Percentiles rank a stretch among this genome's conserved stretches.
Evolutionary conservation across 2,329 filamentous ascomycete species (phyloP).

Genomic region (Epichloe glyceriae): DNA sequence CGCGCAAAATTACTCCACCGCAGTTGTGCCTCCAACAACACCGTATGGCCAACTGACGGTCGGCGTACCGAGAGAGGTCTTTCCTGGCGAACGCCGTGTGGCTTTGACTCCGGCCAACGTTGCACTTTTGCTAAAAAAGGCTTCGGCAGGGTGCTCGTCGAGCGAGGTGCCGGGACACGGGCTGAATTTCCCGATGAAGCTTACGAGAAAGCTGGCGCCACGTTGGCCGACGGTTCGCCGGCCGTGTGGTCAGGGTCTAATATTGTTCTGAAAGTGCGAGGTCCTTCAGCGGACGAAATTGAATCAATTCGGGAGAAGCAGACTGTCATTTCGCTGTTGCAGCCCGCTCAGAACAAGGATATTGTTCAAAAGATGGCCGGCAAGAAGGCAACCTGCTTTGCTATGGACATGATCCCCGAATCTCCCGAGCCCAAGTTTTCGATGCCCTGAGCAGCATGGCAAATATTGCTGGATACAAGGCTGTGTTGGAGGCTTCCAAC

Average conservation of each 20-base stretch:
- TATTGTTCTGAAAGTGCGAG: conserved; percentile 74
- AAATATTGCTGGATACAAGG: conserved; percentile 89
- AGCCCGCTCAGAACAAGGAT: conserved; percentile 66
- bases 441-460: conserved; percentile 88
- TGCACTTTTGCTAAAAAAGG: conserved; percentile 74
- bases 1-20: conserved; percentile 26
- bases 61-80: conserved; percentile 70
- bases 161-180: conserved; percentile 64
- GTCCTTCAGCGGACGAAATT: conserved; percentile 58
- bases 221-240: conserved; percentile 52
- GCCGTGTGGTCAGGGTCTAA: conserved; percentile 64
- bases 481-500: conserved; percentile 79
- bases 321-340: conserved; percentile 71
- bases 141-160: conserved; percentile 62
- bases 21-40: conserved; percentile 28
- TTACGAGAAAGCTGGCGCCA: conserved; percentile 68
- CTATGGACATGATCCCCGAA: conserved; percentile 87
- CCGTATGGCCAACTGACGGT: conserved; percentile 64
- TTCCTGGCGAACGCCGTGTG: conserved; percentile 65
- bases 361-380: conserved; percentile 61
- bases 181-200: conserved; percentile 68
- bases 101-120: conserved; percentile 79
- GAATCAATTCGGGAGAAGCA: conserved; percentile 54
- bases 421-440: conserved; percentile 78
- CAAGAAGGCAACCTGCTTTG: conserved; percentile 63